Percentiles rank a stretch among this genome's conserved stretches.
These are phyloP conservation scores for Didymosphaeria variabile DNA, from an alignment of 2,329 filamentous ascomycete genomes.

Conservation along the genomic window DNA sequence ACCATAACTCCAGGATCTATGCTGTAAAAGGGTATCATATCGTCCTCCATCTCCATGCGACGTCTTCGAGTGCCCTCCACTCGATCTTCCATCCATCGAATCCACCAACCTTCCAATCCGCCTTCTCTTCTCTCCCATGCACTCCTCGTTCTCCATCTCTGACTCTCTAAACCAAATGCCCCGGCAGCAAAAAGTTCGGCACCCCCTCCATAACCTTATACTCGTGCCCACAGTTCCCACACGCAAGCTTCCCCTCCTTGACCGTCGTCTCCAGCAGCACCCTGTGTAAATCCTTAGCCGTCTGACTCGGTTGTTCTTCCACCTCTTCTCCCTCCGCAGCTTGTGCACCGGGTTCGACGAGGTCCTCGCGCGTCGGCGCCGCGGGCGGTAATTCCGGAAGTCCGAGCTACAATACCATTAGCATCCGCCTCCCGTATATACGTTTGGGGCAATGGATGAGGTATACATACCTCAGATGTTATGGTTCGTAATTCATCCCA, in stretches of 20 bases:
- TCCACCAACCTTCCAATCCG: background rate
- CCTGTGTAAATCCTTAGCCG: conserved; percentile 79
- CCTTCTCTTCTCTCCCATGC: background rate
- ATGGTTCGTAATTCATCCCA: conserved; percentile 83
- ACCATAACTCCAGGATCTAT: conserved; percentile 15
- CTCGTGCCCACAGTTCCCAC: conserved; percentile 90
- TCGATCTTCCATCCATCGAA: too few relatives aligned
- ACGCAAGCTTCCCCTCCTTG: conserved; percentile 86
- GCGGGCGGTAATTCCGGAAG: conserved; percentile 73
- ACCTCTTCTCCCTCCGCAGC: conserved; percentile 35
- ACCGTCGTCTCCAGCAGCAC: conserved; percentile 91
- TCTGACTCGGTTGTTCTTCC: conserved; percentile 70
- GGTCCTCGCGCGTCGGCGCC: conserved; percentile 42
- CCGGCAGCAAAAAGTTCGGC: conserved; percentile 93
- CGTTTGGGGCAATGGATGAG: background rate
- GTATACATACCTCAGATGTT: conserved; percentile 71
- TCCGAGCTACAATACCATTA: conserved; percentile 67
- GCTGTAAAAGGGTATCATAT: conserved; percentile 36
- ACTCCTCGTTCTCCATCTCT: background rate
- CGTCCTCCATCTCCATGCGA: conserved; percentile 6
- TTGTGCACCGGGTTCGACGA: conserved; percentile 30
- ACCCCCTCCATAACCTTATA: conserved; percentile 96
- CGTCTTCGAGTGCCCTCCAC: background rate
- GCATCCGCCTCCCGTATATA: background rate
- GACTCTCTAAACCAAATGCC: conserved; percentile 74